A percentile compares a stretch with the other conserved stretches of the same genome.
phyloP scores from a whole-genome alignment of 1,284 basidiomycete genomes.

The Pseudozyma tsukubaensis region DNA sequence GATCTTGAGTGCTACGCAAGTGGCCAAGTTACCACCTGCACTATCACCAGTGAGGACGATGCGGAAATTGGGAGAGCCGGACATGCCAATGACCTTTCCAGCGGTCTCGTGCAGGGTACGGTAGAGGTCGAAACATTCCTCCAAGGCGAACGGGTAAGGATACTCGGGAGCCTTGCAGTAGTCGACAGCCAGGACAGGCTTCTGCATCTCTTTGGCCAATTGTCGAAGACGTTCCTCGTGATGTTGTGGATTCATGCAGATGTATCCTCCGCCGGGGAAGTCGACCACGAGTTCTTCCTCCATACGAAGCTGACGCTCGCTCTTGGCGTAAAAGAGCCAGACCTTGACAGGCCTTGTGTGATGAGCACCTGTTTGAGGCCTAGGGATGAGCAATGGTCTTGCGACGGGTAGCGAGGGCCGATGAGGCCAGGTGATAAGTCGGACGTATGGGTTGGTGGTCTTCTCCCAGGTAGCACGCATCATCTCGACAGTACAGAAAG shows the following conservation, averaged over 20 bases:
- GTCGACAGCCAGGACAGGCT: conserved; percentile 86
- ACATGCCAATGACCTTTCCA: conserved; percentile 84
- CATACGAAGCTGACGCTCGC: conserved; percentile 75
- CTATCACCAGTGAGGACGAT: conserved; percentile 60
- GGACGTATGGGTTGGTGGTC: conserved; percentile 89
- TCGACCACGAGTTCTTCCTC: conserved; percentile 72
- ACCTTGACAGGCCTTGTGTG: conserved; percentile 80
- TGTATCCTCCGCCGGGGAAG: conserved; percentile 94
- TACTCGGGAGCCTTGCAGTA: conserved; percentile 93
- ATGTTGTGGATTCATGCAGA: conserved; percentile 85
- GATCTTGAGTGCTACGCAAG: conserved; percentile 56
- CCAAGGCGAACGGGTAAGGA: conserved; percentile 75
- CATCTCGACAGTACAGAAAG: conserved; percentile 95
- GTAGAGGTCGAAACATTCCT: conserved; percentile 93
- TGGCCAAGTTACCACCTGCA: conserved; percentile 61
- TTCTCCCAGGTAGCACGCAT: conserved; percentile 96
- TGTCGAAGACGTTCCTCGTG: conserved; percentile 91
- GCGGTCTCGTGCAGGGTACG: conserved; percentile 82
- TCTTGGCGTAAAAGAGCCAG: conserved; percentile 84
- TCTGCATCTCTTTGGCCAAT: conserved; percentile 84
- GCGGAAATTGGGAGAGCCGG: conserved; percentile 49
- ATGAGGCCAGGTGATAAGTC: conserved; percentile 75
- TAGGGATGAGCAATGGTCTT: conserved; percentile 81
- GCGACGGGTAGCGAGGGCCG: conserved; percentile 76
- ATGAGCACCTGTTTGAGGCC: conserved; percentile 72